Evolutionary conservation across 768 basidiomycete genomes (phyloP).

Genomic region (Boletus vermiculosoides): DNA sequence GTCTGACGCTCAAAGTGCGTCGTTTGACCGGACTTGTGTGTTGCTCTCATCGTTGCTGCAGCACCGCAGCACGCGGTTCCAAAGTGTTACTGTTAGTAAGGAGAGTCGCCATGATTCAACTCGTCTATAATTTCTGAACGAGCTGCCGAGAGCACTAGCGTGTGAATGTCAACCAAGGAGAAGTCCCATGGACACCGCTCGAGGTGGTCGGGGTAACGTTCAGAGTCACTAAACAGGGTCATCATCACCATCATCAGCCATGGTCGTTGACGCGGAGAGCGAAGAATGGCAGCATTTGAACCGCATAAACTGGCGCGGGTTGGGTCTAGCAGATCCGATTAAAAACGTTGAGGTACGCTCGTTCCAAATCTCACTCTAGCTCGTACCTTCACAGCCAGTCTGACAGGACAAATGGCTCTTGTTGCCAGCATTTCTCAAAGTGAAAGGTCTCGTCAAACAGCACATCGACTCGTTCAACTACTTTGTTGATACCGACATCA

Average conservation of each 20-base stretch:
- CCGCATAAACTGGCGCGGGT: slow-evolving; percentile 65
- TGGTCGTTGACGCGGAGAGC: slow-evolving; percentile 27
- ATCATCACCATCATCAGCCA: not conserved
- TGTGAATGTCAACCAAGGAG: not conserved
- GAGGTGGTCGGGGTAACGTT: not conserved
- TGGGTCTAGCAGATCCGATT: slow-evolving; percentile 84
- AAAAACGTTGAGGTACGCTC: slow-evolving; percentile 84
- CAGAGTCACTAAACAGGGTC: not conserved
- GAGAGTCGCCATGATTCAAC: not conserved
- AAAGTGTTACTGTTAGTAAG: too few relatives aligned
- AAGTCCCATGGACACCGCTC: not conserved
- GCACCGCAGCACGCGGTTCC: too few relatives aligned
- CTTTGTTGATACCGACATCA: slow-evolving; percentile 96
- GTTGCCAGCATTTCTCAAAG: slow-evolving; percentile 92
- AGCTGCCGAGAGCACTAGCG: too few relatives aligned
- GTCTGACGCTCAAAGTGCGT: not conserved
- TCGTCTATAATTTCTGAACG: not conserved
- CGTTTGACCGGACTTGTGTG: not conserved
- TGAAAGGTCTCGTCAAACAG: slow-evolving; percentile 98
- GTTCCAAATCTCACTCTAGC: not conserved
- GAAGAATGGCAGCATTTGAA: slow-evolving; percentile 61
- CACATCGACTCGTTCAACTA: slow-evolving; percentile 99
- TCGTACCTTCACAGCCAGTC: not conserved
- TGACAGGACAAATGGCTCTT: slow-evolving; percentile 96
- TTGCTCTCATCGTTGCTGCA: not conserved